These are phyloP conservation scores for Solanum neorickii DNA, from an alignment of 257 asterid species.

Conservation along the genomic window DNA sequence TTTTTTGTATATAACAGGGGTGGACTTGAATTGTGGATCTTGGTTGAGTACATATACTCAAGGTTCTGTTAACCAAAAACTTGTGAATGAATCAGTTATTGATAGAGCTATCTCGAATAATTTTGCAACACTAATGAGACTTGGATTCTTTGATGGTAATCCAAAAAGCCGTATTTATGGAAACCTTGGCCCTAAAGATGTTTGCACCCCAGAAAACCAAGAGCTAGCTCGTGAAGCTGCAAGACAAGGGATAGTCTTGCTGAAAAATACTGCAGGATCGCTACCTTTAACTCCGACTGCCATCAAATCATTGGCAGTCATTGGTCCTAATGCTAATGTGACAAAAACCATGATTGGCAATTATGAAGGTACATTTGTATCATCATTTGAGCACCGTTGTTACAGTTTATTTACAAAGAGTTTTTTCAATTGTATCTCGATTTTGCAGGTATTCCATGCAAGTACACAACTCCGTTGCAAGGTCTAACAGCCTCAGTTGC, in stretches of 20 bases:
- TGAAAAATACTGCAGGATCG: slow-evolving; percentile 50
- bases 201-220: slow-evolving; percentile 54
- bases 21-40: slow-evolving; percentile 80
- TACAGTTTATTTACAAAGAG: not conserved
- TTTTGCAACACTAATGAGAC: slow-evolving; percentile 66
- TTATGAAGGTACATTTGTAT: slow-evolving; percentile 46
- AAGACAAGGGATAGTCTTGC: slow-evolving; percentile 71
- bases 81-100: slow-evolving; percentile 46
- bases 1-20: slow-evolving; percentile 23
- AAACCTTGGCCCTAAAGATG: slow-evolving; percentile 68
- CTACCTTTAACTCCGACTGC: slow-evolving; percentile 44
- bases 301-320: slow-evolving; percentile 67
- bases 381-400: no score
- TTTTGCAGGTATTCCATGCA: slow-evolving; percentile 62
- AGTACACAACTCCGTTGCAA: slow-evolving; percentile 54
- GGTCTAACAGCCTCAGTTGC: slow-evolving; percentile 44
- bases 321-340: slow-evolving; percentile 76
- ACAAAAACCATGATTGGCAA: slow-evolving; percentile 71
- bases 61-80: slow-evolving; percentile 54
- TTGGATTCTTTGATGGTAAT: slow-evolving; percentile 91
- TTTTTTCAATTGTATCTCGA: not conserved
- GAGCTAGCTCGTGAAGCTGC: slow-evolving; percentile 87
- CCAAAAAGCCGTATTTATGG: slow-evolving; percentile 58
- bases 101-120: slow-evolving; percentile 55
- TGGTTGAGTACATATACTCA: slow-evolving; percentile 32